A percentile compares a stretch with the other conserved stretches of the same genome.
Conservation (phyloP, 345 rosid genomes). For the Triadica sebifera region DNA sequence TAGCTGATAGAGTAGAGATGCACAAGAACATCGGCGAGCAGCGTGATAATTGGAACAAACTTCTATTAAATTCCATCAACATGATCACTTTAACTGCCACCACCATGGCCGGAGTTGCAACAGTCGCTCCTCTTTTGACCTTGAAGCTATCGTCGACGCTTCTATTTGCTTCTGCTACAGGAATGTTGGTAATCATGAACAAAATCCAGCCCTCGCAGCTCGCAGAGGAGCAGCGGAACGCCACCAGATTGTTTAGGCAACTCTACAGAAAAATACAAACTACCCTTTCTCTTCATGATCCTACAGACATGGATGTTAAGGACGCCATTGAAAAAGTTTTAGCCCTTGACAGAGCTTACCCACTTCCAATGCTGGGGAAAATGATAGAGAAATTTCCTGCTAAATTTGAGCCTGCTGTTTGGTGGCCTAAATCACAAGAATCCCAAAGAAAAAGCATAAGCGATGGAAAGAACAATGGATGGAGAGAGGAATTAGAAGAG, state of each 20-base stretch:
- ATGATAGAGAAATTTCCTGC: conserved; percentile 39
- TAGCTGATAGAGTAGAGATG: conserved; percentile 68
- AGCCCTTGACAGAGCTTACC: conserved; percentile 37
- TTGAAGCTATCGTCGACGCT: conserved; percentile 42
- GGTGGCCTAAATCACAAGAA: conserved; percentile 30
- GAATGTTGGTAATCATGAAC: conserved; percentile 34
- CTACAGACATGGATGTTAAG: conserved; percentile 20
- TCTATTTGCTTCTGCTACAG: conserved; percentile 36
- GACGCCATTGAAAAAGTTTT: conserved; percentile 25
- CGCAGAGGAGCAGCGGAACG: conserved; percentile 41
- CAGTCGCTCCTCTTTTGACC: conserved; percentile 32
- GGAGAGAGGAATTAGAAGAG: conserved; percentile 35
- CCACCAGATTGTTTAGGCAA: conserved; percentile 30
- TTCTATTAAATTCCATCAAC: conserved; percentile 61
- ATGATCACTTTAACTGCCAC: conserved; percentile 64
- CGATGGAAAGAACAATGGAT: conserved; percentile 21
- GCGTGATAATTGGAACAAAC: conserved; percentile 62
- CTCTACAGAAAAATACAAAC: conserved; percentile 24
- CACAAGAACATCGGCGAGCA: conserved; percentile 65
- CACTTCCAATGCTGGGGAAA: conserved; percentile 39
- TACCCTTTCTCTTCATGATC: conserved; percentile 14
- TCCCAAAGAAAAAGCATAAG: conserved; percentile 16
- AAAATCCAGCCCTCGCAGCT: conserved; percentile 46
- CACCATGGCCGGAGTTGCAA: conserved; percentile 46
- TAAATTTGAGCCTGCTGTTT: conserved; percentile 28